Percentiles rank a stretch among this genome's conserved stretches.
Evolutionary conservation across 768 basidiomycete genomes (phyloP).

Genomic region (Lentinula guzmanii): DNA sequence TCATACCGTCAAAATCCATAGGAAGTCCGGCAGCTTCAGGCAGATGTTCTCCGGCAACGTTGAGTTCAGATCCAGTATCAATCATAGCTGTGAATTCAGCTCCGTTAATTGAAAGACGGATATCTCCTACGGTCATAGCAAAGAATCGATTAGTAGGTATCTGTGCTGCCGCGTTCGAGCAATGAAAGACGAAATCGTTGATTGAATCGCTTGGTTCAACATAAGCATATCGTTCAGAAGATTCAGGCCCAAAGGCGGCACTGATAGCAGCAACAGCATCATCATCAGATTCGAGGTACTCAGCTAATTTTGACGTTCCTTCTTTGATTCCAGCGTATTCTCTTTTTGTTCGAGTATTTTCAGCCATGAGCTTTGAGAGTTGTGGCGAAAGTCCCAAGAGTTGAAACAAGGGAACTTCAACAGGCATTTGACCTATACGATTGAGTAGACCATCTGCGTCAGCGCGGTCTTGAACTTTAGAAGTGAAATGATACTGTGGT

Average conservation of each 20-base stretch:
- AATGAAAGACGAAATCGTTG: background rate
- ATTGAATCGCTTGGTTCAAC: background rate
- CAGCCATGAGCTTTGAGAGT: background rate
- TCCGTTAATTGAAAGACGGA: background rate
- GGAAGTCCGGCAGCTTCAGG: slow-evolving; percentile 16
- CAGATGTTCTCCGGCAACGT: background rate
- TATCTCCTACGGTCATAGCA: slow-evolving; percentile 1
- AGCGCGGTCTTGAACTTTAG: background rate
- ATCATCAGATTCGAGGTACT: background rate
- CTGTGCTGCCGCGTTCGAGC: background rate
- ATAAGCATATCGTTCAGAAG: background rate
- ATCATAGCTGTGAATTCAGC: background rate
- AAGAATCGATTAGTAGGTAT: background rate
- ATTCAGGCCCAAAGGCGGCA: background rate
- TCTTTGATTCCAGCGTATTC: background rate
- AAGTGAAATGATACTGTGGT: slow-evolving; percentile 2
- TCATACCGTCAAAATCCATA: slow-evolving; percentile 44
- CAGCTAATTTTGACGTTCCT: background rate
- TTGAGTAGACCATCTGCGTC: background rate
- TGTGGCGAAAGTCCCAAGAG: background rate
- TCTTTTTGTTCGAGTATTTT: background rate
- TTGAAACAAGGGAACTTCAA: background rate
- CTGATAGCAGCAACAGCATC: background rate
- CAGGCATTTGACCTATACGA: background rate
- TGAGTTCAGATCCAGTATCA: slow-evolving; percentile 6